Evolutionary conservation across 306 rosid genomes (phyloP), one percentile per base, ranked within the genome.

Genomic region (Medicago lupulina): DNA sequence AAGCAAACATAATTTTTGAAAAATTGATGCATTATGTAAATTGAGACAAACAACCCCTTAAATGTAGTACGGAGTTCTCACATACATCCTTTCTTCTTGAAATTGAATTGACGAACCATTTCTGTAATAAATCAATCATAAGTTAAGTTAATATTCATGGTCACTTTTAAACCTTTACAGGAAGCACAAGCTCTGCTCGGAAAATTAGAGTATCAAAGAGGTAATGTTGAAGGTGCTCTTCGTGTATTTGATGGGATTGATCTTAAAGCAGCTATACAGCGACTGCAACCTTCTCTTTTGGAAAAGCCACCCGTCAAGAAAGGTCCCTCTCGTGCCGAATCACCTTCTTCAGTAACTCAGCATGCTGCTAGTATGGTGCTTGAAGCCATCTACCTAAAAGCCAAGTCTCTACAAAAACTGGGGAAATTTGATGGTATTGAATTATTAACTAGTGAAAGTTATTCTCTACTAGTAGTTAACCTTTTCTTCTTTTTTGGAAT

Each of bases 181-280:
- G 99, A 92, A 85, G 99, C 99, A 82, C 86, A 92, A 84, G 88
- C 93, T 76, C 97, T 92, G 76, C 92, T 95, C 12, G 99, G 97
- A 53, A 95, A 92, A 87, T 83, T 95, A 73, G 97, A 95, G 86
- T 92, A 95, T 82, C 97, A 92, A 74, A 87, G 99, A 89, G 99
- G 99, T 18, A 90, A 95, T 69, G 80, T 92, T 0, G 96, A 89
- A 87, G 88, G 97, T 54, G 97, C 97, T 67, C 90, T 95, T 70
- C 87, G 85, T 17, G 96, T 95, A 74, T 85, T 92, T 47, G 99
- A 92, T 40, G 99, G 93, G 70, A 87, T 92, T 31, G 97, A 92
- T 89, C 89, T 95, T 60, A 95, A 86, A 80, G 90, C 93, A 72
- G 88, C 97, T 43, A 86, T 92, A 78, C 96, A 87, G 81, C 78